These are phyloP conservation scores for Linnemannia elongata DNA, from an alignment of 192 early-diverging fungal species.

Conservation along the genomic window DNA sequence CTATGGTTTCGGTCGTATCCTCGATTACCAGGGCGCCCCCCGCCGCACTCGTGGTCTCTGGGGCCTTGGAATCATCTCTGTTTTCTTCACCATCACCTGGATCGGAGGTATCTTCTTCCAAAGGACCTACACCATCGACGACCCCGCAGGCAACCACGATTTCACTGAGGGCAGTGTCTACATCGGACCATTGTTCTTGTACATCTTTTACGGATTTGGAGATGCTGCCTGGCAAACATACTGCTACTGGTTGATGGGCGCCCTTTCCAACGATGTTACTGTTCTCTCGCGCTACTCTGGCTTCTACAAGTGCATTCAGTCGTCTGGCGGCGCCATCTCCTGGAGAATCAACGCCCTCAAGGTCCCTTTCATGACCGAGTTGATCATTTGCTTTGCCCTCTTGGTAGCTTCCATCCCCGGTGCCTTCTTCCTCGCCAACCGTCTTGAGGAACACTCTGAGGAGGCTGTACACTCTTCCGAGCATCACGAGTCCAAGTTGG, in stretches of 20 bases:
- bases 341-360: slow-evolving; percentile 70
- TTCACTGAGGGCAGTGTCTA: slow-evolving; percentile 25
- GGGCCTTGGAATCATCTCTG: slow-evolving; percentile 60
- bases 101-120: slow-evolving; percentile 66
- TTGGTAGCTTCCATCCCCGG: slow-evolving; percentile 22
- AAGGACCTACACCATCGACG: slow-evolving; percentile 54
- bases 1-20: slow-evolving; percentile 66
- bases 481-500: neutral
- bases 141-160: slow-evolving; percentile 42
- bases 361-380: slow-evolving; percentile 14
- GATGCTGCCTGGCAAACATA: slow-evolving; percentile 82
- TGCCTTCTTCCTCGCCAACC: slow-evolving; percentile 9
- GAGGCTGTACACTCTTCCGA: neutral
- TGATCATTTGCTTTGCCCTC: slow-evolving; percentile 31
- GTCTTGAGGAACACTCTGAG: slow-evolving; percentile 15
- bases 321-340: slow-evolving; percentile 73
- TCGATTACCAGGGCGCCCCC: slow-evolving; percentile 63
- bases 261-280: slow-evolving; percentile 82
- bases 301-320: slow-evolving; percentile 91
- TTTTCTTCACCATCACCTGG: slow-evolving; percentile 69
- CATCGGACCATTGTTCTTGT: slow-evolving; percentile 72
- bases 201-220: slow-evolving; percentile 75
- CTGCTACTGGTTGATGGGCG: slow-evolving; percentile 85
- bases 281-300: slow-evolving; percentile 77
- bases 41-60: slow-evolving; percentile 73